Evolutionary conservation across 2,329 filamentous ascomycete species (phyloP).

Genomic region (Talaromyces atroroseus): DNA sequence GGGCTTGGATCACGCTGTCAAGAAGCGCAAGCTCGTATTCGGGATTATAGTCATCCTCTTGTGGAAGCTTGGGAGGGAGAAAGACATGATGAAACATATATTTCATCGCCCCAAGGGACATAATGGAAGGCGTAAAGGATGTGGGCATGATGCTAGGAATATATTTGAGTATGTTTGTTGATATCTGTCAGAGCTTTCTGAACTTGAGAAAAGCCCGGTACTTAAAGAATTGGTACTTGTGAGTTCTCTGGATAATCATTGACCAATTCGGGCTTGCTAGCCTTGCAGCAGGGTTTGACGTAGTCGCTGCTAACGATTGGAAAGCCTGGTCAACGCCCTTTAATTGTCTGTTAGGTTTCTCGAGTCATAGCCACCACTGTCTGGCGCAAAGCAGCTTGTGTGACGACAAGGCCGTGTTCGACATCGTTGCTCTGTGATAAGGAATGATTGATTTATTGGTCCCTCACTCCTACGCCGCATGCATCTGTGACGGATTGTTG

Average conservation of each 20-base stretch:
- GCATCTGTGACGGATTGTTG: neutral
- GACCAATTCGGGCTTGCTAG: neutral
- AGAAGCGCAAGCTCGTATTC: slow-evolving; percentile 13
- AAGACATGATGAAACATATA: slow-evolving; percentile 26
- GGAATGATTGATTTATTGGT: neutral
- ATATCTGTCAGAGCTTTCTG: neutral
- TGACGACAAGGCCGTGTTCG: too few species aligned
- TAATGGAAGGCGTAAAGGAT: neutral
- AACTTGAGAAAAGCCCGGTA: neutral
- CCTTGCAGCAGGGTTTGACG: neutral
- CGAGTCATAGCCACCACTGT: neutral
- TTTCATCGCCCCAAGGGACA: neutral
- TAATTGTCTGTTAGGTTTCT: neutral
- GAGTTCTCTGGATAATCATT: neutral
- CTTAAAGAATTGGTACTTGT: neutral
- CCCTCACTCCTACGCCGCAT: neutral
- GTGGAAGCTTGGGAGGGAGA: slow-evolving; percentile 4
- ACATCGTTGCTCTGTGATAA: neutral
- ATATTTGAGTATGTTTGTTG: neutral
- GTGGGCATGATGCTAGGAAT: neutral
- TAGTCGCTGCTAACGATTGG: neutral
- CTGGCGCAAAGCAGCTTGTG: too few species aligned
- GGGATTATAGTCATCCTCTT: neutral
- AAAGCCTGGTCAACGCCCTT: neutral
- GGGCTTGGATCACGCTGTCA: slow-evolving; percentile 16